phyloP scores from a whole-genome alignment of 169 alveolate genomes.

The Cryptosporidium tyzzeri region DNA sequence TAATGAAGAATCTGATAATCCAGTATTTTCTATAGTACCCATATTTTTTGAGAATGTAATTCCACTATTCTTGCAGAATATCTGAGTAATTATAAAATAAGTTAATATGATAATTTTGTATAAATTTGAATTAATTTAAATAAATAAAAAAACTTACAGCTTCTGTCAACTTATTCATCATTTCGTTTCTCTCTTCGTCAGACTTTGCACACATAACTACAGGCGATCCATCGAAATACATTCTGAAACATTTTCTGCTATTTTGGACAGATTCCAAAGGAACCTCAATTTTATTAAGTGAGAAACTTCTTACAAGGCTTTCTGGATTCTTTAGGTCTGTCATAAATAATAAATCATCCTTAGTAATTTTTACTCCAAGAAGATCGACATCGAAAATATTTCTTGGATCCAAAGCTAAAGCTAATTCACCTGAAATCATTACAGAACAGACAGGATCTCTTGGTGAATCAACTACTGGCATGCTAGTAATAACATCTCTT shows the following conservation, averaged over 20 bases:
- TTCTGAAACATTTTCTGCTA: slow-evolving; percentile 74
- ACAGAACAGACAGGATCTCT: slow-evolving; percentile 67
- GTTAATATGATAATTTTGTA: background rate
- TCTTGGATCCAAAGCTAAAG: slow-evolving; percentile 58
- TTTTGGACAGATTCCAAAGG: slow-evolving; percentile 73
- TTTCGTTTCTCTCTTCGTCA: slow-evolving; percentile 57
- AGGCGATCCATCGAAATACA: slow-evolving; percentile 61
- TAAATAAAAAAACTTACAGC: slow-evolving; percentile 57
- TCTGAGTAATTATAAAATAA: background rate
- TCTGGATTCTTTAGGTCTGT: slow-evolving; percentile 60
- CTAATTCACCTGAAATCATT: slow-evolving; percentile 48
- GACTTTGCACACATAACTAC: slow-evolving; percentile 75
- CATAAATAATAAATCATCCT: slow-evolving; percentile 47
- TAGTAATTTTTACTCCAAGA: slow-evolving; percentile 56
- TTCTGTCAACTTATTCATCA: slow-evolving; percentile 74
- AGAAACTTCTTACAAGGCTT: slow-evolving; percentile 40
- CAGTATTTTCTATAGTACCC: slow-evolving; percentile 43
- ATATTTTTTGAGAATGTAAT: slow-evolving; percentile 35
- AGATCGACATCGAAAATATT: slow-evolving; percentile 61
- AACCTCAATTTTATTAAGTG: slow-evolving; percentile 58
- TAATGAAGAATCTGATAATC: slow-evolving; percentile 53
- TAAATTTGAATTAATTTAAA: background rate
- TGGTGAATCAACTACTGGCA: slow-evolving; percentile 52
- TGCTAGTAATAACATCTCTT: slow-evolving; percentile 46
- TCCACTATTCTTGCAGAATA: slow-evolving; percentile 71